A percentile compares a stretch with the other conserved stretches of the same genome.
Evolutionary conservation across 768 basidiomycete species (phyloP).

Genomic region (Mycena crocata): DNA sequence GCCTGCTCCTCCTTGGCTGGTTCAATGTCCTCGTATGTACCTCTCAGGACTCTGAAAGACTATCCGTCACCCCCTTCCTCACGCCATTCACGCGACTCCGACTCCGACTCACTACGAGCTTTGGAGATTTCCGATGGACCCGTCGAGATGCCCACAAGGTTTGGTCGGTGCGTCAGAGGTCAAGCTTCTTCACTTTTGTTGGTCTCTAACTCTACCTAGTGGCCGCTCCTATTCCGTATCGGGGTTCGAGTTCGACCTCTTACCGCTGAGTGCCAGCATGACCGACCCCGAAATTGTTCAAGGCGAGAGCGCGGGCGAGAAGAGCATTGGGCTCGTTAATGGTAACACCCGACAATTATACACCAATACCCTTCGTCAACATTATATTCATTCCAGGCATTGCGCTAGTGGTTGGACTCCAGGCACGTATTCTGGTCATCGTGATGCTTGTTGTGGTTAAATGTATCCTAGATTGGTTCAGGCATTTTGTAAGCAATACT

Average conservation of each 20-base stretch:
- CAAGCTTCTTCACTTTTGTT: not conserved
- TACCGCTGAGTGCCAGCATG: slow-evolving; percentile 82
- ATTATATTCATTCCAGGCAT: slow-evolving; percentile 63
- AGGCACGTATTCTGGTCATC: slow-evolving; percentile 57
- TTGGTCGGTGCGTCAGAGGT: slow-evolving; percentile 47
- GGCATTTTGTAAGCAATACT: slow-evolving; percentile 83
- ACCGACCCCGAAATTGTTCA: slow-evolving; percentile 71
- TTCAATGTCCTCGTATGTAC: slow-evolving; percentile 60
- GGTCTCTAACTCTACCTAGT: slow-evolving; percentile 43
- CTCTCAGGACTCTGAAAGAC: slow-evolving; percentile 56
- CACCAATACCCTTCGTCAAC: not conserved
- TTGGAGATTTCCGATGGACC: slow-evolving; percentile 83
- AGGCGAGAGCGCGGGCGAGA: slow-evolving; percentile 64
- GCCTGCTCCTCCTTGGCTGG: no score
- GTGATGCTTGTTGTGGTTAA: not conserved
- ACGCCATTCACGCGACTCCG: slow-evolving; percentile 69
- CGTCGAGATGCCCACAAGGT: slow-evolving; percentile 40
- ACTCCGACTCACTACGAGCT: slow-evolving; percentile 75
- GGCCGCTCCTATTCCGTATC: slow-evolving; percentile 75
- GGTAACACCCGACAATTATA: slow-evolving; percentile 56
- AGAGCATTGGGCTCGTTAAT: slow-evolving; percentile 80
- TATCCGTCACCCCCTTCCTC: slow-evolving; percentile 52
- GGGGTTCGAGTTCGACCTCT: slow-evolving; percentile 84
- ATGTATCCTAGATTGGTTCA: slow-evolving; percentile 76
- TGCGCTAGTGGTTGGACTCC: slow-evolving; percentile 84